Base-by-base conservation (phyloP, 495 filamentous ascomycete genomes). In the Articulospora tetracladia region DNA sequence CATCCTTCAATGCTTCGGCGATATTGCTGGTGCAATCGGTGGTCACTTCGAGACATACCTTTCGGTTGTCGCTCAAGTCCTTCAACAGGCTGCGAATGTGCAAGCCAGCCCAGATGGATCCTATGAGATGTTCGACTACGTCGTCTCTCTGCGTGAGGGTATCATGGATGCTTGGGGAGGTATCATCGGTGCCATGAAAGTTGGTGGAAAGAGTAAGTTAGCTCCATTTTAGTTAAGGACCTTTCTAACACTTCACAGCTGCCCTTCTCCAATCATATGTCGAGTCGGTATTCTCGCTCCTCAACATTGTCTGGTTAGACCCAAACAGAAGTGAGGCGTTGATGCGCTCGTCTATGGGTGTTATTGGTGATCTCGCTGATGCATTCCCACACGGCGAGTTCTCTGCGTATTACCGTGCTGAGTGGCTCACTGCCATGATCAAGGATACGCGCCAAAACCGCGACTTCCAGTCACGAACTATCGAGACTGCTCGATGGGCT, bases 121-220 rank as follows among this genome's bases (percentile, higher is more conserved):
- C 30, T 92, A 91, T 58, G 94, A 98, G 66, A 95, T 97, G 87
- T 83, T 92, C 30, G 93, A 98, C 72, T 98, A 98, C 69, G 85
- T 98, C 62, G 83, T 95, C 62, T 95, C 92, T 17, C 83, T 98
- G 53, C 86, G 94, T 57, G 94, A 98, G 70, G 94, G 93, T 66
- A 96, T 98, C 59, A 96, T 97, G 90, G 94, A 98, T 82, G 94
- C 94, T 17, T 98, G 96, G 91, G 92, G 90, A 69, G 94, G 94
- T 67, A 92, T 93, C 49, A 89, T 98, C 61, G 83, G 92, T 69
- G 91, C 94, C 30, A 89, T 97, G 86, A 96, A 93, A 82, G 74
- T 80, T 50, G 86, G 78, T 50, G 81, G 81, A 73, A 92, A 92
- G 73, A 83, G 88, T 92, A 73, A 71, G 85, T 74, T 53, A 32